A percentile compares a stretch with the other conserved stretches of the same genome.
Conservation (phyloP, 257 asterid species). For the Gentiana macrophylla region DNA sequence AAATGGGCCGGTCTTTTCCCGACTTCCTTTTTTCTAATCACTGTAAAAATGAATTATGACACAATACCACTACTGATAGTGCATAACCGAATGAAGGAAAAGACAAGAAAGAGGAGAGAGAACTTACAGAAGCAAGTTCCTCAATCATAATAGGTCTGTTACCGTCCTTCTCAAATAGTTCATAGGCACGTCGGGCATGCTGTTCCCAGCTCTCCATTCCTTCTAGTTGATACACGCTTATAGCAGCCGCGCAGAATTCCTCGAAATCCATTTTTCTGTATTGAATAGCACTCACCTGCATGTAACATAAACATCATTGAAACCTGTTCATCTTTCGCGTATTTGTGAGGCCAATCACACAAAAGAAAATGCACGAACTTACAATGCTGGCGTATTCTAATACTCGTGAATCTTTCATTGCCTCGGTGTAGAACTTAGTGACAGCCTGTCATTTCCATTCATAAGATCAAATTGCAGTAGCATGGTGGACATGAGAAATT, state of each 20-base stretch:
- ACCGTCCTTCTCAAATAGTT: slow-evolving; percentile 86
- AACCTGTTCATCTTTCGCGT: too few species aligned
- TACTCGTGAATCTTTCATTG: slow-evolving; percentile 91
- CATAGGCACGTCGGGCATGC: slow-evolving; percentile 82
- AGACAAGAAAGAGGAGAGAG: slow-evolving; percentile 7
- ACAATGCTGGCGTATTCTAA: slow-evolving; percentile 72
- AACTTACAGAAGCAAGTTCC: slow-evolving; percentile 87
- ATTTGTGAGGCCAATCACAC: not conserved
- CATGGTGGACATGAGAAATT: too few species aligned
- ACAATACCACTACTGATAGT: too few species aligned
- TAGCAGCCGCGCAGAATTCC: slow-evolving; percentile 83
- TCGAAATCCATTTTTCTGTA: slow-evolving; percentile 79
- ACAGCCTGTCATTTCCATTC: slow-evolving; percentile 39
- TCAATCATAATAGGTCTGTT: slow-evolving; percentile 89
- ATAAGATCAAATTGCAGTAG: not conserved
- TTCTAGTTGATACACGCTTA: slow-evolving; percentile 85
- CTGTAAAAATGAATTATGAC: too few species aligned
- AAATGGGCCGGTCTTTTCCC: too few species aligned
- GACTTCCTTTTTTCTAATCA: too few species aligned
- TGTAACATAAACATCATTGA: not conserved
- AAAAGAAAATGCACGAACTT: slow-evolving; percentile 4
- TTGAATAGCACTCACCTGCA: slow-evolving; percentile 83
- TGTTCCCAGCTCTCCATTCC: slow-evolving; percentile 89
- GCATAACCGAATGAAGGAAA: too few species aligned
- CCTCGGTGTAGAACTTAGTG: slow-evolving; percentile 63